These are phyloP conservation scores for Closterium sp. DNA, from an alignment of 139 green algal genomes.

Conservation along the genomic window DNA sequence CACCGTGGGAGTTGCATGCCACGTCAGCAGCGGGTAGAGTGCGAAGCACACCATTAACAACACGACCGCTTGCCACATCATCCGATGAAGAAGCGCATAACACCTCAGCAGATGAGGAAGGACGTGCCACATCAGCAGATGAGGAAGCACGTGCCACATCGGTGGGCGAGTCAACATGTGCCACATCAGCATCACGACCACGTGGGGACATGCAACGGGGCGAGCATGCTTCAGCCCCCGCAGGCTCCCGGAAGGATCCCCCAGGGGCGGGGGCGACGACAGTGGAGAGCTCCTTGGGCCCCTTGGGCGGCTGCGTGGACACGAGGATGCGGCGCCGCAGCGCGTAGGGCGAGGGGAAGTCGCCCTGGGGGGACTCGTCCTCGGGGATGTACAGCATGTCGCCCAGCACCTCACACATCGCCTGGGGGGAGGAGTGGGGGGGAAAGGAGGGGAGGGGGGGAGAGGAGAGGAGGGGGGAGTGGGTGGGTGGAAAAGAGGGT, in stretches of 20 bases:
- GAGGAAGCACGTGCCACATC: too few relatives aligned
- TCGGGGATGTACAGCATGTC: constrained; percentile 21
- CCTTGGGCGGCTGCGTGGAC: constrained; percentile 44
- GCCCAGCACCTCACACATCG: constrained; percentile 28
- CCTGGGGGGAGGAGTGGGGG: constrained; percentile 1
- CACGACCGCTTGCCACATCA: neutral
- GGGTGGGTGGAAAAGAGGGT: neutral
- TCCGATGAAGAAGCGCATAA: neutral
- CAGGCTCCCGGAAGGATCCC: neutral
- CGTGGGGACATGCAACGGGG: neutral
- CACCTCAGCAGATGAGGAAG: neutral
- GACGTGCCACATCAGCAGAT: neutral
- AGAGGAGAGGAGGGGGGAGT: neutral
- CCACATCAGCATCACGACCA: neutral
- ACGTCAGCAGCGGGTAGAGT: neutral
- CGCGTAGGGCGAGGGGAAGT: constrained; percentile 36
- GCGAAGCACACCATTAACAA: neutral
- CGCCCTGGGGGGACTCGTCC: neutral
- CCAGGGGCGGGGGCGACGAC: neutral
- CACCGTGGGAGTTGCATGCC: neutral
- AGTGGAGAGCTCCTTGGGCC: constrained; percentile 6
- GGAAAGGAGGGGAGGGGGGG: too few relatives aligned
- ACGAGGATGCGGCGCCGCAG: constrained; percentile 40
- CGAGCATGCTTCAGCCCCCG: neutral
- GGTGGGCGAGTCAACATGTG: neutral